phyloP scores from a whole-genome alignment of 306 rosid genomes.

The Rosa lucieae region DNA sequence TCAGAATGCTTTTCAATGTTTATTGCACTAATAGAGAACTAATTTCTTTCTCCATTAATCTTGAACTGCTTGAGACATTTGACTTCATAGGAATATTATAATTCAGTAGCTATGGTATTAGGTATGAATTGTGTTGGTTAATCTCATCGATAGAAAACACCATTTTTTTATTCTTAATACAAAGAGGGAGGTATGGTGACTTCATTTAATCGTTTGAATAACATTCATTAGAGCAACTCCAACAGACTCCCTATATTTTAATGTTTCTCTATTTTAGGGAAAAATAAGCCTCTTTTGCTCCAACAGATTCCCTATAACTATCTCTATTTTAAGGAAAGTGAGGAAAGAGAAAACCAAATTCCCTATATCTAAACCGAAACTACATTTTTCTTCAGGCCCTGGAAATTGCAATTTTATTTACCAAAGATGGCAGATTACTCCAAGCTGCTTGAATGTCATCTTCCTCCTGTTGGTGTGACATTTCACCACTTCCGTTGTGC shows the following conservation, averaged over 20 bases:
- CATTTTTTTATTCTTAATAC: background rate
- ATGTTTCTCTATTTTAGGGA: no score
- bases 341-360: no score
- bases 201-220: background rate
- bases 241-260: no score
- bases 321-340: no score
- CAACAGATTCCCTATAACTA: no score
- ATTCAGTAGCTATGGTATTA: background rate
- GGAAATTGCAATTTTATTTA: constrained; percentile 76
- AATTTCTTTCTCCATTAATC: background rate
- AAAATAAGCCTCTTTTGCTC: no score
- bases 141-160: background rate
- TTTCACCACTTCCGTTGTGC: no score
- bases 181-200: background rate
- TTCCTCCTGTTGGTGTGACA: no score
- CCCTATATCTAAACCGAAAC: constrained; percentile 5
- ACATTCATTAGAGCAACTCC: no score
- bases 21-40: background rate
- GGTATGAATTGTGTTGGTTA: background rate
- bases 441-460: constrained; percentile 72
- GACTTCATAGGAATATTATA: background rate
- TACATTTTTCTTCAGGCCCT: constrained; percentile 57
- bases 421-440: constrained; percentile 86
- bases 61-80: background rate
- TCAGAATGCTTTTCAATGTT: background rate